Conservation (phyloP, 2,329 filamentous ascomycete genomes). For the Coniochaeta sp. region DNA sequence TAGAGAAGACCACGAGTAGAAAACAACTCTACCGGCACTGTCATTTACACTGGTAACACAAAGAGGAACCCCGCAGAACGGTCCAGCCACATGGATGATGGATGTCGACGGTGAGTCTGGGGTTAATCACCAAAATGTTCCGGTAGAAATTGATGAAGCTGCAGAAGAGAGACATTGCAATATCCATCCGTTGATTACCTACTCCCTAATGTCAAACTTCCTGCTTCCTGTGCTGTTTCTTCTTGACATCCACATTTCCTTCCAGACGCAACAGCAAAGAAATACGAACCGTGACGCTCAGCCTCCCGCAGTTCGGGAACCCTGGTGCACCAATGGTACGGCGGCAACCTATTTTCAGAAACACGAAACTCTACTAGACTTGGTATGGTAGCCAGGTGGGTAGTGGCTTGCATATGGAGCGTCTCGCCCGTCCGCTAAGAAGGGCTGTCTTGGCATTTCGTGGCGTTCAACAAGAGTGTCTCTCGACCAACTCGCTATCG, state of each 20-base stretch:
- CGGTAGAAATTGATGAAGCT: background rate
- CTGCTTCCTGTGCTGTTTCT: no score
- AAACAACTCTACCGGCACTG: background rate
- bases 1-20: background rate
- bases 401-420: background rate
- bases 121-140: background rate
- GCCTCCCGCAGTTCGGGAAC: background rate
- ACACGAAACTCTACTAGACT: background rate
- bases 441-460: background rate
- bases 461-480: background rate
- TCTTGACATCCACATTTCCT: no score
- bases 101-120: background rate
- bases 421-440: background rate
- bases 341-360: constrained; percentile 5
- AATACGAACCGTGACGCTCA: background rate
- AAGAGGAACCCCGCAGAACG: background rate
- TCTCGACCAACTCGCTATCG: background rate
- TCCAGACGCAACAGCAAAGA: background rate
- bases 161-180: background rate
- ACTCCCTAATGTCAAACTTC: background rate
- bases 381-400: background rate
- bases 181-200: background rate
- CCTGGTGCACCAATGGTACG: background rate
- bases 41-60: background rate
- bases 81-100: background rate